phyloP scores from a whole-genome alignment of 305 asterid genomes.

The Rubia tinctorum region DNA sequence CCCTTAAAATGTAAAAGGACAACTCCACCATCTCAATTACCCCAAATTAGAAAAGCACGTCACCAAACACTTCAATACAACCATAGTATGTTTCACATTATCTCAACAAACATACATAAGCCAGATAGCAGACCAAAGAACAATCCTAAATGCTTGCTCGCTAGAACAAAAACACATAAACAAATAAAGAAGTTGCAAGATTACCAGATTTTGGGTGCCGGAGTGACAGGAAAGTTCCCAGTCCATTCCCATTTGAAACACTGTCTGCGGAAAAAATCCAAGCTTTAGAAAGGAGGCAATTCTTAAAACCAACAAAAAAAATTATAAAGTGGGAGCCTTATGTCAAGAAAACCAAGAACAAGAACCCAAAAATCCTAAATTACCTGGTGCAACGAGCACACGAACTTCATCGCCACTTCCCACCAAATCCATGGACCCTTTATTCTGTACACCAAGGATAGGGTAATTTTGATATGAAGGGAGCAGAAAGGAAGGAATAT shows the following conservation, averaged over 20 bases:
- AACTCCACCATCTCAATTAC: too few species aligned
- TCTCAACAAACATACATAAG: neutral
- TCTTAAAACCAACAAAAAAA: neutral
- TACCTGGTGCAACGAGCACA: conserved; percentile 73
- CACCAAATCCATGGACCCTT: conserved; percentile 68
- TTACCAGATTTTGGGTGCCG: conserved; percentile 90
- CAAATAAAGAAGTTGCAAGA: conserved; percentile 4
- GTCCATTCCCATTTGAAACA: conserved; percentile 38
- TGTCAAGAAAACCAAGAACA: neutral
- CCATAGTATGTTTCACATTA: neutral
- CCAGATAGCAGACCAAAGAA: neutral
- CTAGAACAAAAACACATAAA: neutral
- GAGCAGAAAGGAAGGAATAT: too few species aligned
- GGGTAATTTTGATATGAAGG: too few species aligned
- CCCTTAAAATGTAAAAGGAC: neutral
- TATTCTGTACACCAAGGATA: conserved; percentile 15
- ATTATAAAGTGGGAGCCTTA: neutral
- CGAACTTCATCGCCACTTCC: conserved; percentile 62
- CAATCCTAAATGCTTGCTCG: neutral
- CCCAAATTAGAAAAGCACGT: neutral
- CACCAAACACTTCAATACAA: neutral
- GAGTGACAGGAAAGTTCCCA: conserved; percentile 52
- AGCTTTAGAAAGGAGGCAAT: conserved; percentile 4
- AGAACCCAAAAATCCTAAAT: neutral
- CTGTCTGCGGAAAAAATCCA: conserved; percentile 40